A percentile compares a stretch with the other conserved stretches of the same genome.
Conservation (phyloP, 306 rosid genomes). For the Fragaria nilgerrensis region DNA sequence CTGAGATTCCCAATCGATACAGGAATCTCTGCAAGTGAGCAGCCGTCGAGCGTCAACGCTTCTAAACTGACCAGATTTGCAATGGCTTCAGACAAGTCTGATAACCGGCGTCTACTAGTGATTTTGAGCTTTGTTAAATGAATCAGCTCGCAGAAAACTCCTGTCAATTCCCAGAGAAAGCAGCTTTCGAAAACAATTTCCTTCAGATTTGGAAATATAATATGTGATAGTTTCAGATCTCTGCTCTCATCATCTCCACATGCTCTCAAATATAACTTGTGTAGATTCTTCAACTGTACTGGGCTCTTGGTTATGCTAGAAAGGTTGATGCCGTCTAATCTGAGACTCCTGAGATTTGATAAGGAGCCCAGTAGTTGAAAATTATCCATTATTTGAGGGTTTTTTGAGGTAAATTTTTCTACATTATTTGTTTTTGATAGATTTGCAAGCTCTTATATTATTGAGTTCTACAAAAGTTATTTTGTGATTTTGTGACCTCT, state of each 20-base stretch:
- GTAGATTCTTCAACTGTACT: constrained; percentile 37
- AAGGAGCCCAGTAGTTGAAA: constrained; percentile 32
- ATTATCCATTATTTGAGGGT: constrained; percentile 5
- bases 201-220: constrained; percentile 32
- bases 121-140: constrained; percentile 44
- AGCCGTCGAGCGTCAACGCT: constrained; percentile 41
- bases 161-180: constrained; percentile 24
- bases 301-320: constrained; percentile 32
- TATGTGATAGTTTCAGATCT: constrained; percentile 6
- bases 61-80: constrained; percentile 42
- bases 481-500: too few species aligned
- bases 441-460: too few species aligned
- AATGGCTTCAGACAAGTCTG: constrained; percentile 39
- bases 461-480: too few species aligned
- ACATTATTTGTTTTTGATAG: too few species aligned
- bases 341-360: constrained; percentile 33
- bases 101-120: constrained; percentile 48
- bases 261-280: constrained; percentile 40
- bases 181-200: constrained; percentile 21
- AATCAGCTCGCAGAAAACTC: constrained; percentile 22
- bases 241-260: neutral
- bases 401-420: too few species aligned
- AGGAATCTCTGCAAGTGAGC: constrained; percentile 43
- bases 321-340: constrained; percentile 50
- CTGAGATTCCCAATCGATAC: constrained; percentile 37